Conservation (phyloP, 2,329 filamentous ascomycete species). For the Fusarium irregulare region DNA sequence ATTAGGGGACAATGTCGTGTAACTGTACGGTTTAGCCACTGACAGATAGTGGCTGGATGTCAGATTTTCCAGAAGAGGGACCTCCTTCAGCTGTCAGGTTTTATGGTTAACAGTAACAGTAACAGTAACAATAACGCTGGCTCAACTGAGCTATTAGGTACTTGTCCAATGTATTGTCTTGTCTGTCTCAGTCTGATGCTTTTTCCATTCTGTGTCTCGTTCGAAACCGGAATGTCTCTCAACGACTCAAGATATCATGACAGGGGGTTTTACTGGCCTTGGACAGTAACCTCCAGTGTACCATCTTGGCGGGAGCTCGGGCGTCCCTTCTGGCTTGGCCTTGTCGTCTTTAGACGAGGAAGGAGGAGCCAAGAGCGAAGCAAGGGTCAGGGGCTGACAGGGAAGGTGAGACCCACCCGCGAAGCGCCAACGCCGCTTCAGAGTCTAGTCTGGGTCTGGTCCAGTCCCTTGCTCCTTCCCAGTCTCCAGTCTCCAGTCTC, state of each 20-base stretch:
- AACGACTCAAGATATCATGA: neutral
- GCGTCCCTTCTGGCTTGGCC: constrained; percentile 22
- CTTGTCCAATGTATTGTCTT: neutral
- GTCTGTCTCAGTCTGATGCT: constrained; percentile 30
- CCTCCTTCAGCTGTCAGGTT: neutral
- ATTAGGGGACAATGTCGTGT: neutral
- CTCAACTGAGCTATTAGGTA: constrained; percentile 21
- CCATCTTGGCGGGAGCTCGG: constrained; percentile 28
- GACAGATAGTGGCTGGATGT: constrained; percentile 13
- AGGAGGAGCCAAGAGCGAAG: constrained; percentile 1
- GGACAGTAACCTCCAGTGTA: constrained; percentile 23
- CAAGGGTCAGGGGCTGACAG: constrained; percentile 32
- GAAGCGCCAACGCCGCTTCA: constrained; percentile 37
- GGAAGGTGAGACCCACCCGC: constrained; percentile 23
- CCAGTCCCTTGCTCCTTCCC: neutral
- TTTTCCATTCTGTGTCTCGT: constrained; percentile 20
- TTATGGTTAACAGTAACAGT: neutral
- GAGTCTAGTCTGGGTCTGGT: constrained; percentile 1
- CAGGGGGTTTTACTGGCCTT: constrained; percentile 12
- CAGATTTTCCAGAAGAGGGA: constrained; percentile 4
- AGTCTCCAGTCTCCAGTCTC: constrained; percentile 17
- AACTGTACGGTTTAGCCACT: neutral
- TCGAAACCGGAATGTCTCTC: constrained; percentile 27
- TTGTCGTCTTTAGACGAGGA: constrained; percentile 1
- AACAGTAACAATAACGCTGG: neutral